A percentile compares a stretch with the other conserved stretches of the same genome.
Evolutionary conservation across 208 protist genomes (phyloP).

Genomic region (Lotmaria passim): DNA sequence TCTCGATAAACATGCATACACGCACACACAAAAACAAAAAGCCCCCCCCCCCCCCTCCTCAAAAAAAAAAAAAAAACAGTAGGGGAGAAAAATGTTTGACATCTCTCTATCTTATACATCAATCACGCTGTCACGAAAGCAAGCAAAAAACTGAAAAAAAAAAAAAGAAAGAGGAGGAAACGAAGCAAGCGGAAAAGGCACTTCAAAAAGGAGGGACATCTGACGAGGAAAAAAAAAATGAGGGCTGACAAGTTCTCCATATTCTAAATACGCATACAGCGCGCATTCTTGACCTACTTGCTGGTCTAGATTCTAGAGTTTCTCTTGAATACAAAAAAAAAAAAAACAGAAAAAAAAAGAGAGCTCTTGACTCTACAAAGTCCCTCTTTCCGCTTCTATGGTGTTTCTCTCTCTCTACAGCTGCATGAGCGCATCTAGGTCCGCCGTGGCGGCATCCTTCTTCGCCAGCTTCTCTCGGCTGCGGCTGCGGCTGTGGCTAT

Average conservation of each 20-base stretch:
- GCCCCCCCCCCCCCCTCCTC: too few relatives aligned
- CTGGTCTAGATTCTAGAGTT: too few relatives aligned
- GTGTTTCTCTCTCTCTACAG: slow-evolving; percentile 29
- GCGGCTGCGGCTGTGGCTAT: slow-evolving; percentile 34
- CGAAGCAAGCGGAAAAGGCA: too few relatives aligned
- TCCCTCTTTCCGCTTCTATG: neutral
- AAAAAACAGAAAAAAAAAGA: neutral
- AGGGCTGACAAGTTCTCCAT: neutral
- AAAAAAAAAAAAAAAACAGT: neutral
- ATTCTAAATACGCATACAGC: too few relatives aligned
- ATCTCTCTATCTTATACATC: too few relatives aligned
- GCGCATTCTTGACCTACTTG: too few relatives aligned
- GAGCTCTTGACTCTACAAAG: neutral
- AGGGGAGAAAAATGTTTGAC: too few relatives aligned
- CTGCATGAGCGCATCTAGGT: slow-evolving; percentile 43
- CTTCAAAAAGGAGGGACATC: too few relatives aligned
- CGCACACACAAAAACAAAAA: neutral
- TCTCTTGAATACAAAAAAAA: neutral
- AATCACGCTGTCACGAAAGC: neutral
- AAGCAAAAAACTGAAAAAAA: neutral
- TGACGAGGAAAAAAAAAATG: slow-evolving; percentile 1
- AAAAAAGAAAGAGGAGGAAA: neutral
- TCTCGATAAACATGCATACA: neutral
- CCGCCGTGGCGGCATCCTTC: slow-evolving; percentile 17
- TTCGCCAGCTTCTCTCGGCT: slow-evolving; percentile 16